Evolutionary conservation across 257 asterid species (phyloP).

Genomic region (Solanum medicagineum): DNA sequence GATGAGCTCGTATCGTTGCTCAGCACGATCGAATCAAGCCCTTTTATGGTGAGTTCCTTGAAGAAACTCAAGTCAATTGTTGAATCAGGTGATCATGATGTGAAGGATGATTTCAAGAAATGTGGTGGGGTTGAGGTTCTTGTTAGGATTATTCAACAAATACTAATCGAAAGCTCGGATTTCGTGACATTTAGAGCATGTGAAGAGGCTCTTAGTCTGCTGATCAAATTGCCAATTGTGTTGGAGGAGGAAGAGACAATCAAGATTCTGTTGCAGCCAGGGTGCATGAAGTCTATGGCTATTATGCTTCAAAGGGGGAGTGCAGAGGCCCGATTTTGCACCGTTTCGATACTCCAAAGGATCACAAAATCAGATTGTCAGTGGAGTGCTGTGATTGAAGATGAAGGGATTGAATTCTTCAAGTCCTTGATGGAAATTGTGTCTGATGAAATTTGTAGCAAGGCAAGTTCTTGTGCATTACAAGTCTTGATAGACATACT

Average conservation of each 20-base stretch:
- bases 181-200: conserved; percentile 48
- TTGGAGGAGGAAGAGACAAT: conserved; percentile 26
- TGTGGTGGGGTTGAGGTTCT: conserved; percentile 55
- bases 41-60: conserved; percentile 58
- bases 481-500: conserved; percentile 35
- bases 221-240: conserved; percentile 23
- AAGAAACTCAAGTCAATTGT: conserved; percentile 33
- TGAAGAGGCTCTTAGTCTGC: conserved; percentile 63
- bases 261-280: conserved; percentile 29
- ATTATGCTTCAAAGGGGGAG: conserved; percentile 63
- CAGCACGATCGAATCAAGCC: conserved; percentile 38
- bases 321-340: conserved; percentile 50
- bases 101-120: conserved; percentile 35
- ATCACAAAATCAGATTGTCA: conserved; percentile 32
- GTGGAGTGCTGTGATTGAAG: conserved; percentile 30
- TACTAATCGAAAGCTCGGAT: conserved; percentile 39
- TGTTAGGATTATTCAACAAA: conserved; percentile 39
- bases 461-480: conserved; percentile 47
- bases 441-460: conserved; percentile 54
- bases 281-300: conserved; percentile 48
- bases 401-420: conserved; percentile 66
- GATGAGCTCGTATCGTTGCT: conserved; percentile 40
- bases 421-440: conserved; percentile 54
- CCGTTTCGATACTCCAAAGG: conserved; percentile 36
- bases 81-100: conserved; percentile 25